Conservation (phyloP, 305 asterid genomes). For the Fraxinus nigra region DNA sequence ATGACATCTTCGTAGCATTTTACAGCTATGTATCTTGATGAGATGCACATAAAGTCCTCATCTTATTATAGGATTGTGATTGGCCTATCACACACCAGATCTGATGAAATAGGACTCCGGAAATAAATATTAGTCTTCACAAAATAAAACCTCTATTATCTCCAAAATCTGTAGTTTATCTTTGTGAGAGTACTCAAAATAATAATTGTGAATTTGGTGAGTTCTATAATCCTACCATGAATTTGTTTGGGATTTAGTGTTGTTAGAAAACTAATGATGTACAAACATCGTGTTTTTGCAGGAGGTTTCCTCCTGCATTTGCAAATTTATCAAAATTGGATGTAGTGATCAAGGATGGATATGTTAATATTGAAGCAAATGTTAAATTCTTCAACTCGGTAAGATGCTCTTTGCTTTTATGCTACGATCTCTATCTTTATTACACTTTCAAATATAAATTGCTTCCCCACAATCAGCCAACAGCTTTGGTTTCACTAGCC, state of each 20-base stretch:
- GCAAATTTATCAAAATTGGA: slow-evolving; percentile 74
- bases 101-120: neutral
- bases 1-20: neutral
- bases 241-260: neutral
- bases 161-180: neutral
- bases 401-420: slow-evolving; percentile 18
- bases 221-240: neutral
- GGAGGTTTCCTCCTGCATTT: slow-evolving; percentile 72
- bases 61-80: neutral
- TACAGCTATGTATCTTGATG: neutral
- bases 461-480: neutral
- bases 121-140: neutral
- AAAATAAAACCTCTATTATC: neutral
- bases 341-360: slow-evolving; percentile 75
- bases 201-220: neutral
- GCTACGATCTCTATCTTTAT: neutral
- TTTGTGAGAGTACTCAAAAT: neutral
- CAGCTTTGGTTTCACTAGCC: neutral
- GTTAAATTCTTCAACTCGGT: slow-evolving; percentile 64
- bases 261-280: slow-evolving; percentile 13
- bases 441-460: neutral
- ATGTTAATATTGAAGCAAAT: slow-evolving; percentile 59
- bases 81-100: neutral
- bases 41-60: neutral
- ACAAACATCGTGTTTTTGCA: slow-evolving; percentile 34